Conservation (phyloP, 176 grass and related monocot species). For the Rhynchospora breviuscula region DNA sequence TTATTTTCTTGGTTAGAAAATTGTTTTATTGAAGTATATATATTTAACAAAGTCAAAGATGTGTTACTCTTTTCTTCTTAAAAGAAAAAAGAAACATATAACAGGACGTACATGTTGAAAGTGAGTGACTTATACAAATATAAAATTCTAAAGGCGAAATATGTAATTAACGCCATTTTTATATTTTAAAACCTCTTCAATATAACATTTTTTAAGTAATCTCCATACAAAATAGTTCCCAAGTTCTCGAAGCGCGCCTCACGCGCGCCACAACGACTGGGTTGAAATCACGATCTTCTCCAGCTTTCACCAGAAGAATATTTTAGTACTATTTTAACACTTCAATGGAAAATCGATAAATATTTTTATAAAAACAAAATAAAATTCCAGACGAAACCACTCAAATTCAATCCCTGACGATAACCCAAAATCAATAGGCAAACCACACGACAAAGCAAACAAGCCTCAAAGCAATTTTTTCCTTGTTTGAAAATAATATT, state of each 20-base stretch:
- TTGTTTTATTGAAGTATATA: background rate
- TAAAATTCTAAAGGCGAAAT: background rate
- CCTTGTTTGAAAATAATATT: background rate
- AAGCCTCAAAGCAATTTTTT: background rate
- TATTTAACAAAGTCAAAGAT: background rate
- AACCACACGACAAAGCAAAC: background rate
- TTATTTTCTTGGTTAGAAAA: background rate
- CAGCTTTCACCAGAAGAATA: conserved; percentile 9
- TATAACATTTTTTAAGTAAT: background rate
- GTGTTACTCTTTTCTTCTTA: background rate
- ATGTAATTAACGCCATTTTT: background rate
- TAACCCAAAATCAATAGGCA: background rate
- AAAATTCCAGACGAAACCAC: background rate
- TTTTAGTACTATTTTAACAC: background rate
- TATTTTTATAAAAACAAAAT: background rate
- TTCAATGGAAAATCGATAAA: background rate
- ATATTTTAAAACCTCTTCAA: no score
- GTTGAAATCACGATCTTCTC: conserved; percentile 6
- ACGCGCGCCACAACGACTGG: background rate
- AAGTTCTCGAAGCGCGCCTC: background rate
- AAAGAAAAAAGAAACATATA: no score
- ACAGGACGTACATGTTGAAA: no score
- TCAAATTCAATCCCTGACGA: conserved; percentile 10
- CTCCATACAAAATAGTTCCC: background rate
- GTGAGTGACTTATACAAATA: background rate